phyloP scores from a whole-genome alignment of 2,329 filamentous ascomycete genomes.

The Diaporthe vaccinii region DNA sequence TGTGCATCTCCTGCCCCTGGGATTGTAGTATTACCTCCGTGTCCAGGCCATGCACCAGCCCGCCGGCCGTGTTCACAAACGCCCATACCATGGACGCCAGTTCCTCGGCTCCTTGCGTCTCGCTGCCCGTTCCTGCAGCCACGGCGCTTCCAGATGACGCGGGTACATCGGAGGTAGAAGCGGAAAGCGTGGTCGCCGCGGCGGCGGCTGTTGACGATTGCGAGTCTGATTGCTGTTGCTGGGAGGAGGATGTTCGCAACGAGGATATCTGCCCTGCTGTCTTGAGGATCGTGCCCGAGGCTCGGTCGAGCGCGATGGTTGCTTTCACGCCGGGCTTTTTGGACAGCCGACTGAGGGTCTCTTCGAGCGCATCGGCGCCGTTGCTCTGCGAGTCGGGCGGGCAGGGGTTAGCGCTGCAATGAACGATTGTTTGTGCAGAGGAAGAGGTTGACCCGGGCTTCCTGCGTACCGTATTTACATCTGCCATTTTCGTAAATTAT shows the following conservation, averaged over 20 bases:
- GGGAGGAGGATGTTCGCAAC: conserved; percentile 60
- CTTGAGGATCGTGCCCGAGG: conserved; percentile 80
- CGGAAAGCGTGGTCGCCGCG: conserved; percentile 48
- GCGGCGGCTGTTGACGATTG: conserved; percentile 33
- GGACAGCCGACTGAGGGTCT: conserved; percentile 77
- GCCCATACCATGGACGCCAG: conserved; percentile 83
- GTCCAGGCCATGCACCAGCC: conserved; percentile 80
- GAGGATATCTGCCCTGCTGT: conserved; percentile 78
- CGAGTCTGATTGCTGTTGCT: conserved; percentile 38
- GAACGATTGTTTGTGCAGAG: conserved; percentile 6
- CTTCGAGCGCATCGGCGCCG: conserved; percentile 72
- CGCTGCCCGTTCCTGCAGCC: conserved; percentile 57
- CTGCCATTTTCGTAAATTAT: conserved; percentile 42
- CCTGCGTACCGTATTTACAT: conserved; percentile 37
- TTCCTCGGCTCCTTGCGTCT: conserved; percentile 75
- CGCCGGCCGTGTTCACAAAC: conserved; percentile 78
- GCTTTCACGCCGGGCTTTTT: conserved; percentile 85
- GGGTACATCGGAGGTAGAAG: conserved; percentile 24
- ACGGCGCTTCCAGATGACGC: conserved; percentile 52
- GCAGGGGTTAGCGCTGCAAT: conserved; percentile 44
- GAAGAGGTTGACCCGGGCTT: not conserved
- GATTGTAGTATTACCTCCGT: conserved; percentile 66
- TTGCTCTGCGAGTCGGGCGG: conserved; percentile 51
- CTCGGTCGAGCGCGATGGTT: conserved; percentile 80
- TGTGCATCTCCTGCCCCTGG: not conserved